These are phyloP conservation scores for Potentilla sterilis DNA, from an alignment of 306 rosid genomes.

Conservation along the genomic window DNA sequence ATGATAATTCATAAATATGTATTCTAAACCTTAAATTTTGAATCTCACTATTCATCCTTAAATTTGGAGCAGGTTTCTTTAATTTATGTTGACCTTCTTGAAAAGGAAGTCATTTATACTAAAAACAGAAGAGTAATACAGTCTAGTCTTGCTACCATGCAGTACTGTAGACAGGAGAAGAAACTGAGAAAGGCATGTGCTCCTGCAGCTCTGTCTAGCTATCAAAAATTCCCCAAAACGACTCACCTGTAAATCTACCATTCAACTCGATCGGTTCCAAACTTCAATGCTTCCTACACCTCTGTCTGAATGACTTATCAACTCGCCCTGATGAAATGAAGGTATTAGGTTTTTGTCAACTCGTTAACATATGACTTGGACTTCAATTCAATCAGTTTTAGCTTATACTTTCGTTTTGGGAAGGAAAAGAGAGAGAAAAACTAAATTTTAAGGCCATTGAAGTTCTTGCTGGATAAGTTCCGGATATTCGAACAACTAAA, in stretches of 20 bases:
- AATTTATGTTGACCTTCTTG: slow-evolving; percentile 2
- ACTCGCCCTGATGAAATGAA: not conserved
- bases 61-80: not conserved
- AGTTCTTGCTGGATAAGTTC: too few species aligned
- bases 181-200: not conserved
- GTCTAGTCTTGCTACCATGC: not conserved
- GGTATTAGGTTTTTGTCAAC: not conserved
- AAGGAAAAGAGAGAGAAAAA: not conserved
- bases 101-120: not conserved
- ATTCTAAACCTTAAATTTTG: slow-evolving; percentile 3
- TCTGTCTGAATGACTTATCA: not conserved
- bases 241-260: slow-evolving; percentile 13
- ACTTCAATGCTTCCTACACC: not conserved
- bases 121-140: not conserved
- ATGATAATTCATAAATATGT: not conserved
- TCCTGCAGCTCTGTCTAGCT: not conserved
- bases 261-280: slow-evolving; percentile 8
- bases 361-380: not conserved
- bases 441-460: not conserved
- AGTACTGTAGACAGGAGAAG: not conserved
- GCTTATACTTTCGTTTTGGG: not conserved
- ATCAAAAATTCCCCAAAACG: too few species aligned
- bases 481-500: not conserved
- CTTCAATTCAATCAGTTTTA: not conserved
- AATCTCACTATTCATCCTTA: not conserved